phyloP scores from a whole-genome alignment of 2,329 filamentous ascomycete genomes.

The Raffaelea ambrosiae region DNA sequence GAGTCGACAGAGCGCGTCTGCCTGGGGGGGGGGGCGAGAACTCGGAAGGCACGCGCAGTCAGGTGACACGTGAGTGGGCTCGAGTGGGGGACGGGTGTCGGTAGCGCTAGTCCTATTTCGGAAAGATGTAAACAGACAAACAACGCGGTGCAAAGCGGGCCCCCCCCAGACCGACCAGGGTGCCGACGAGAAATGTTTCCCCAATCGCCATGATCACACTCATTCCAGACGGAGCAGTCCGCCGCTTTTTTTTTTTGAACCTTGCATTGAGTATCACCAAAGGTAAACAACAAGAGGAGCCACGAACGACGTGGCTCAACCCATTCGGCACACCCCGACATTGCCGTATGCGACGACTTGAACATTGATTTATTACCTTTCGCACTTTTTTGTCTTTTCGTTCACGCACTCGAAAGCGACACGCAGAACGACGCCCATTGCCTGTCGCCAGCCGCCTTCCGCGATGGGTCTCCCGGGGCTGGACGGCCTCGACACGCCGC shows the following conservation, averaged over 20 bases:
- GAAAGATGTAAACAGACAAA: constrained; percentile 15
- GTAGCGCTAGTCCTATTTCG: constrained; percentile 5
- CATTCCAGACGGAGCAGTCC: not conserved
- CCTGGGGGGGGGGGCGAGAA: not conserved
- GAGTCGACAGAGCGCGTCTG: constrained; percentile 11
- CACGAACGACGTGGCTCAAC: too few species aligned
- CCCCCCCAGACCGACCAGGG: constrained; percentile 2
- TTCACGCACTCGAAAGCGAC: too few species aligned
- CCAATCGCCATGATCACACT: not conserved
- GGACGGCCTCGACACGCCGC: constrained; percentile 70
- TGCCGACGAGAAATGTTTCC: too few species aligned
- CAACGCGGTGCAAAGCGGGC: constrained; percentile 11
- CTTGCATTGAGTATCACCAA: too few species aligned
- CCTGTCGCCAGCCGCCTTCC: constrained; percentile 9
- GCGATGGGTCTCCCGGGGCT: constrained; percentile 58
- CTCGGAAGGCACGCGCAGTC: constrained; percentile 14
- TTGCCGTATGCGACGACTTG: too few species aligned
- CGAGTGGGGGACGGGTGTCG: not conserved
- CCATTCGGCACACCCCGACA: too few species aligned
- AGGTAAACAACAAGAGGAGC: too few species aligned
- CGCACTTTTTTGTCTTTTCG: too few species aligned
- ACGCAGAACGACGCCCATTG: too few species aligned
- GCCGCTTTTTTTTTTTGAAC: too few species aligned
- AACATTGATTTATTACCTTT: too few species aligned
- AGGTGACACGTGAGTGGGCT: constrained; percentile 7